Conservation (phyloP, 2,329 filamentous ascomycete genomes). For the Phaeosphaeria sp. region DNA sequence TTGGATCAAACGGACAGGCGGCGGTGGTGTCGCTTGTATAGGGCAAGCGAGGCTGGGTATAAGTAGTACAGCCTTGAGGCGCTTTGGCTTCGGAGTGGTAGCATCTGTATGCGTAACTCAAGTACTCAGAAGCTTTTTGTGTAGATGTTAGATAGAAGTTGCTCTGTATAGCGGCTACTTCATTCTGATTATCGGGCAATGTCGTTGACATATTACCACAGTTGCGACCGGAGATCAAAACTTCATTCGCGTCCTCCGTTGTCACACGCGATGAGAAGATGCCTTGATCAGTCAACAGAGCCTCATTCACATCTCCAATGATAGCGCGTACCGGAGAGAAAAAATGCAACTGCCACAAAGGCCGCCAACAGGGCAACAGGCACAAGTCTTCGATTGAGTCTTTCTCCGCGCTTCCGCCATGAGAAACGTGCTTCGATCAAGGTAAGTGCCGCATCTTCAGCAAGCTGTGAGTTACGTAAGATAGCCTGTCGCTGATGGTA, state of each 20-base stretch:
- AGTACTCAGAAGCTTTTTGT: slow-evolving; percentile 5
- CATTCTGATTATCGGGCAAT: not conserved
- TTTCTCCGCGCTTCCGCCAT: slow-evolving; percentile 25
- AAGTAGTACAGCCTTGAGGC: slow-evolving; percentile 6
- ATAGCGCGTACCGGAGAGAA: slow-evolving; percentile 14
- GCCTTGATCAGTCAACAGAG: slow-evolving; percentile 6
- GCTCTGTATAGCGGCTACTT: slow-evolving; percentile 3
- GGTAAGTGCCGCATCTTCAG: slow-evolving; percentile 13
- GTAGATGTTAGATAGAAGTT: not conserved
- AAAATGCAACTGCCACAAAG: slow-evolving; percentile 27
- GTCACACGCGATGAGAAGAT: slow-evolving; percentile 45
- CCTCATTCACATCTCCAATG: not conserved
- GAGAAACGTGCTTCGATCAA: slow-evolving; percentile 3
- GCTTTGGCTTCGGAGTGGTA: slow-evolving; percentile 4
- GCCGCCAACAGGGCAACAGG: slow-evolving; percentile 23
- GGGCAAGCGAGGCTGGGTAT: slow-evolving; percentile 3
- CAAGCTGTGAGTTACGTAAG: slow-evolving; percentile 36
- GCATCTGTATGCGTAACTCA: slow-evolving; percentile 18
- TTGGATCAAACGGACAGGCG: slow-evolving; percentile 15
- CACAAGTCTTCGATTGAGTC: slow-evolving; percentile 11
- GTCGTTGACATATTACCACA: slow-evolving; percentile 25
- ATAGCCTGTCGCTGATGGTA: slow-evolving; percentile 44
- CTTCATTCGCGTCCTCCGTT: slow-evolving; percentile 37
- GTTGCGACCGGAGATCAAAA: slow-evolving; percentile 33
- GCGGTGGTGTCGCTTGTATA: slow-evolving; percentile 7